Evolutionary conservation across 2,329 filamentous ascomycete species (phyloP), one percentile per base, ranked within the genome.

Genomic region (Colletotrichum musicola): DNA sequence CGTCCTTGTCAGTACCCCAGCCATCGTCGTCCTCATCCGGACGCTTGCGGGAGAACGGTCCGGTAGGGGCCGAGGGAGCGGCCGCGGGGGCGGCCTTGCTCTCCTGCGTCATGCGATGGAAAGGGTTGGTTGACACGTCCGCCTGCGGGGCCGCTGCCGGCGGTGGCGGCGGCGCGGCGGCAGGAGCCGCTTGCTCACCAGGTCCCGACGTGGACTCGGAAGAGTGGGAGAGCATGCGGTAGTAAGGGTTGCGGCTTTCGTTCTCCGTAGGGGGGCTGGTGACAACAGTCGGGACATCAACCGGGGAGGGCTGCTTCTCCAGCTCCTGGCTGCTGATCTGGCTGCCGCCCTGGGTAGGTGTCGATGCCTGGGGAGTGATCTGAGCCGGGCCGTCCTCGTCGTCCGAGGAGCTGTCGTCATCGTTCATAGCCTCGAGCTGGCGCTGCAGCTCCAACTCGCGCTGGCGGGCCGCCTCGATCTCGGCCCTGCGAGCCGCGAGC

Each of bases 221-320:
- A 10, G 89, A 84, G 77, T 95, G 92, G 57, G 90, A 90, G 85
- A 97, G 90, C 83, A 95, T 96, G 80, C 92, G 93, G 83, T 95
- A 94, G 83, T 97, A 99, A 3, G 96, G 96, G 77, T 98, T 98
- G 79, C 93, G 95, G 75, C 94, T 97, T 80, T 97, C 93, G 2
- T 88, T 85, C 72, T 93, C 91, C 6, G 85, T 82, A 3, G 86
- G 84, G 53, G 88, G 85, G 65, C 86, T 86, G 40, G 85, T 83
- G 18, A 87, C 81, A 30, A 85, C 80, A 35, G 84, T 78, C 27
- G 86, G 81, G 22, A 81, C 76, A n/a, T 82, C 80, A 3, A 85
- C 81, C 50, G 86, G 84, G 38, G 88, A 83, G 40, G 82, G 74
- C 75, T 84, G 84, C 67, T 80, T 82, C 75, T 89, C 88, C 10